These are phyloP conservation scores for Flaveria bidentis DNA, from an alignment of 129 eudicot species.

Conservation along the genomic window DNA sequence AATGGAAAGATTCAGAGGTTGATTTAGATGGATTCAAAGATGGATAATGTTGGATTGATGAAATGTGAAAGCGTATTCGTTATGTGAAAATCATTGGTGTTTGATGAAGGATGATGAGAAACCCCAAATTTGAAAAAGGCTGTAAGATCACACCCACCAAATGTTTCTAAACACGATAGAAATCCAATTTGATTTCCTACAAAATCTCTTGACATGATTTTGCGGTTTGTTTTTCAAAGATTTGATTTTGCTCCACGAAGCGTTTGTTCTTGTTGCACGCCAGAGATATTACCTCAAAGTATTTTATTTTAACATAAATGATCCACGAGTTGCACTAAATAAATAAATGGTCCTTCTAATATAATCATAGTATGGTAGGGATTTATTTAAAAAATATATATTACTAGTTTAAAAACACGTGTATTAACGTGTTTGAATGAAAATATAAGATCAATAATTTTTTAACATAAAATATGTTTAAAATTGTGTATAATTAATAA, in stretches of 20 bases:
- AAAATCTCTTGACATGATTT: slow-evolving; percentile 21
- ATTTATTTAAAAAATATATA: too few species aligned
- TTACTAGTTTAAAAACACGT: too few species aligned
- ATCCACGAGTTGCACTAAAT: too few species aligned
- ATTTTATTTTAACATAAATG: too few species aligned
- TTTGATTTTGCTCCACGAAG: not conserved
- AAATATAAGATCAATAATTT: too few species aligned
- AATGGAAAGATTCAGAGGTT: slow-evolving; percentile 10
- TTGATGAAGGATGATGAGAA: slow-evolving; percentile 19
- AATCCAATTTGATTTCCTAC: slow-evolving; percentile 21
- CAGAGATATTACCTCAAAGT: too few species aligned
- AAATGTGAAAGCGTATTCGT: slow-evolving; percentile 33
- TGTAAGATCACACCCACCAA: not conserved
- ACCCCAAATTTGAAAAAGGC: slow-evolving; percentile 21
- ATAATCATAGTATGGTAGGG: too few species aligned
- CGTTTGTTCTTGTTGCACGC: not conserved
- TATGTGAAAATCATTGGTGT: slow-evolving; percentile 13
- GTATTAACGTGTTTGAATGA: too few species aligned
- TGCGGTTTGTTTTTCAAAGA: slow-evolving; percentile 10
- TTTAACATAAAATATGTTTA: too few species aligned
- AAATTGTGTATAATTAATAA: too few species aligned
- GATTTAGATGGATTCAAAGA: slow-evolving; percentile 3
- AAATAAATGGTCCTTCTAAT: too few species aligned
- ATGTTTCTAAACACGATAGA: slow-evolving; percentile 10
- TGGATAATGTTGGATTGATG: slow-evolving; percentile 28